These are phyloP conservation scores for Ustilago nuda DNA, from an alignment of 1,284 basidiomycete genomes.

Conservation along the genomic window DNA sequence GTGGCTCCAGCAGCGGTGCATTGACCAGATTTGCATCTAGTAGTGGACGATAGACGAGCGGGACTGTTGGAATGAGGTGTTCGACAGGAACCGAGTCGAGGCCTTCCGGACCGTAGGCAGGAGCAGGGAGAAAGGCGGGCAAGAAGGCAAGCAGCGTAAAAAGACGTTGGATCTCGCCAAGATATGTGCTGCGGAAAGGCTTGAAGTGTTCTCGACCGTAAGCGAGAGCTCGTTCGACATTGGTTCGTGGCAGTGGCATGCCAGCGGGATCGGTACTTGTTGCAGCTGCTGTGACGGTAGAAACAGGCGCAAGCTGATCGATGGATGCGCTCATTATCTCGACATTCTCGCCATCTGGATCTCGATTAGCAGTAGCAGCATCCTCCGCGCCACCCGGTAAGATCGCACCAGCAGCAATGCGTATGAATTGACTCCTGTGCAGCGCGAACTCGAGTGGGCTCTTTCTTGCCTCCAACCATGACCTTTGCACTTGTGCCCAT, in stretches of 20 bases:
- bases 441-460: conserved; percentile 59
- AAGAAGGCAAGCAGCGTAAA: conserved; percentile 80
- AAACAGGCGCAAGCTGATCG: conserved; percentile 17
- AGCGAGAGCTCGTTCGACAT: conserved; percentile 73
- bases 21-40: conserved; percentile 70
- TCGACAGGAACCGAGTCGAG: conserved; percentile 39
- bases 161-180: conserved; percentile 79
- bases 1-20: conserved; percentile 77
- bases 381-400: conserved; percentile 13
- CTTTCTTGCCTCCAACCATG: conserved; percentile 42
- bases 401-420: conserved; percentile 50
- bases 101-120: conserved; percentile 32
- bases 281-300: neutral
- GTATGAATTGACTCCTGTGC: conserved; percentile 59
- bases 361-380: conserved; percentile 14
- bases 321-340: conserved; percentile 44
- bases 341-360: conserved; percentile 56
- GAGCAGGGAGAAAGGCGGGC: conserved; percentile 70
- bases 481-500: conserved; percentile 52
- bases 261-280: neutral
- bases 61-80: conserved; percentile 45
- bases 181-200: conserved; percentile 77
- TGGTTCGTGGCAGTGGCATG: conserved; percentile 26
- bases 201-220: conserved; percentile 81
- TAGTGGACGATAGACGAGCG: conserved; percentile 50